Evolutionary conservation across 257 asterid species (phyloP), one percentile per base, ranked within the genome.

Genomic region (Coffea eugenioides): DNA sequence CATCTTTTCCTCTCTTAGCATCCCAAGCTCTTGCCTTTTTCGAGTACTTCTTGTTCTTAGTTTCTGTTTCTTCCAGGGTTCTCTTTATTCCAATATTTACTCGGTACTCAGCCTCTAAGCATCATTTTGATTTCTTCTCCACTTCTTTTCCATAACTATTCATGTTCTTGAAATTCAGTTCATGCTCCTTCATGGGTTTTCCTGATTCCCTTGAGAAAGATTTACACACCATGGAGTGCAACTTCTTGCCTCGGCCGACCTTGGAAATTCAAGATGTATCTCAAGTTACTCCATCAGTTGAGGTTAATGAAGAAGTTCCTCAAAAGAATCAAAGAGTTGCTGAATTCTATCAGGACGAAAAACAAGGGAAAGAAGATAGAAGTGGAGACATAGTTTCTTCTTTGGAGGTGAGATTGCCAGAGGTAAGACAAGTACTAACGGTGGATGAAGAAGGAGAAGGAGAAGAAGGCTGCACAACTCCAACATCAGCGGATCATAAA

Each of bases 401-500:
- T 74, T 72, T 81, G 85, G 85, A 79, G 89, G 80, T 85, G 70
- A 82, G 69, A 71, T 20, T 81, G 75, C 75, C 86, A 16, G 34
- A 64, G 73, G 45, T 8, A 36, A 73, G 48, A 57, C 80, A 69
- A 59, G 39, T 20, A 54, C 36, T 16, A 31, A 23, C 8, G 23
- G 52, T 27, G 69, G 64, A 56, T 56, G 57, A 41, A 43, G 84
- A 68, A 13, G 80, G 41, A 43, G 85, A 69, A 0, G 83, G 80
- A 13, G 80, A 48, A 43, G 85, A 69, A 0, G 83, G 81, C 78
- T 87, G 88, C 83, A 84, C 62, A 39, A 90, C 97, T 45, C 97
- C 97, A 34, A 89, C 79, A 52, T 82, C 89, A 62, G 77, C n/a
- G 71, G 93, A 86, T 43, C 79, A 75, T 3, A 75, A 67, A 27